A percentile compares a stretch with the other conserved stretches of the same genome.
Evolutionary conservation across 768 basidiomycete species (phyloP).

Genomic region (Inosperma sp.): DNA sequence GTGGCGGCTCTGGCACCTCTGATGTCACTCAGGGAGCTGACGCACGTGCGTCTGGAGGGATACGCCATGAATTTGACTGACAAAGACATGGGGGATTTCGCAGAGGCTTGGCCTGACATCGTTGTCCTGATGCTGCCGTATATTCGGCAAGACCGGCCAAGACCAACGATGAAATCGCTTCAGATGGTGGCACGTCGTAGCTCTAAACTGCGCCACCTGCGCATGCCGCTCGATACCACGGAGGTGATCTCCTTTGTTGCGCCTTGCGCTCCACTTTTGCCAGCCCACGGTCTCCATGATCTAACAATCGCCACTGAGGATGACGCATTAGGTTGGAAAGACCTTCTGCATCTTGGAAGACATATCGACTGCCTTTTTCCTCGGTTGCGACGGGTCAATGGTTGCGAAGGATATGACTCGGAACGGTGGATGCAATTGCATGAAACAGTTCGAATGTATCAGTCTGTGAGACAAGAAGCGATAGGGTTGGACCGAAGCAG

Average conservation of each 20-base stretch:
- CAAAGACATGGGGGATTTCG: slow-evolving; percentile 22
- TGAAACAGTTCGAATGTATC: slow-evolving; percentile 28
- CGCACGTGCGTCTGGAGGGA: slow-evolving; percentile 25
- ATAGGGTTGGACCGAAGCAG: slow-evolving; percentile 4
- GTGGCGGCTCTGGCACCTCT: slow-evolving; percentile 20
- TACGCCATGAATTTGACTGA: slow-evolving; percentile 26
- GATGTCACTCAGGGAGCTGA: slow-evolving; percentile 19
- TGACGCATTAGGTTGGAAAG: too few species aligned
- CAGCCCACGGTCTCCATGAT: too few species aligned
- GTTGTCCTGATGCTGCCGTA: slow-evolving; percentile 24
- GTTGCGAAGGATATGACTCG: slow-evolving; percentile 9
- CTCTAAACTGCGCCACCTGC: slow-evolving; percentile 22
- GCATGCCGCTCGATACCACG: slow-evolving; percentile 25
- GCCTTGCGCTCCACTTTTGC: slow-evolving; percentile 16
- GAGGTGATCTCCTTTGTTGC: slow-evolving; percentile 24
- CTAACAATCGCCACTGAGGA: too few species aligned
- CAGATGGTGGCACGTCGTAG: slow-evolving; percentile 18
- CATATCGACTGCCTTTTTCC: not conserved
- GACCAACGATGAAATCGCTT: not conserved
- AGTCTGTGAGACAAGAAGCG: slow-evolving; percentile 26
- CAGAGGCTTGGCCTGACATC: slow-evolving; percentile 26
- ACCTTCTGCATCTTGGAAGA: not conserved
- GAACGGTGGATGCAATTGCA: slow-evolving; percentile 27
- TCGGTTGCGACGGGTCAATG: not conserved
- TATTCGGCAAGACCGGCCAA: slow-evolving; percentile 3